Percentiles rank a stretch among this genome's conserved stretches.
These are phyloP conservation scores for Vicia faba DNA, from an alignment of 306 rosid species.

Conservation along the genomic window DNA sequence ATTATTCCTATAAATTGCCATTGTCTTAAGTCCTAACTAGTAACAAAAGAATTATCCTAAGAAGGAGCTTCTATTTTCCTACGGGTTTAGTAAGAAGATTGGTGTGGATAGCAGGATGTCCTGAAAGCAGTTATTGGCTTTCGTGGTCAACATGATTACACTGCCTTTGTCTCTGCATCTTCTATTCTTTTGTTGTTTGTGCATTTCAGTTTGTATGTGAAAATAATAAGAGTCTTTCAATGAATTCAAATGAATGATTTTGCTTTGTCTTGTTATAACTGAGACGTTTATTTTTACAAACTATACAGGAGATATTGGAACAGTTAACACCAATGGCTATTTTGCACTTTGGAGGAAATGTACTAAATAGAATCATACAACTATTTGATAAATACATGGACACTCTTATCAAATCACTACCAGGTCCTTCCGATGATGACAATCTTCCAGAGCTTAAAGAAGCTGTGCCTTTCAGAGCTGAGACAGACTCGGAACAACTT, in stretches of 20 bases:
- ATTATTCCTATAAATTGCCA: no score
- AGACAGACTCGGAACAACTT: conserved; percentile 95
- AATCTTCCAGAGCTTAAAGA: conserved; percentile 79
- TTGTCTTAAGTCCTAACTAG: no score
- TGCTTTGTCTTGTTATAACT: conserved; percentile 31
- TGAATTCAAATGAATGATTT: conserved; percentile 17
- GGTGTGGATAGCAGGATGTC: no score
- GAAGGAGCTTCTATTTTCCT: no score
- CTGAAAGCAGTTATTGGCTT: no score
- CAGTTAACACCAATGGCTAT: conserved; percentile 71
- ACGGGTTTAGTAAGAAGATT: no score
- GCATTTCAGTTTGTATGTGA: conserved; percentile 2
- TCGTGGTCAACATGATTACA: no score
- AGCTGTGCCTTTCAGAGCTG: conserved; percentile 71
- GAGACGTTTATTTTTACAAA: conserved; percentile 32
- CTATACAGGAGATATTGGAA: conserved; percentile 82
- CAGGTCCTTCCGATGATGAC: conserved; percentile 93
- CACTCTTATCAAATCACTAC: conserved; percentile 76
- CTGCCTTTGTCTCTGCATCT: no score
- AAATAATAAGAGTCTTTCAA: not conserved
- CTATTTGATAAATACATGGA: conserved; percentile 92
- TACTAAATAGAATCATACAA: conserved; percentile 64
- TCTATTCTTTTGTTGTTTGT: no score
- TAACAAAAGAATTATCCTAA: no score
- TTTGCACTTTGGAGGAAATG: conserved; percentile 83